phyloP scores from a whole-genome alignment of 1,284 basidiomycete genomes.

The Apiotrichum montevideense region DNA sequence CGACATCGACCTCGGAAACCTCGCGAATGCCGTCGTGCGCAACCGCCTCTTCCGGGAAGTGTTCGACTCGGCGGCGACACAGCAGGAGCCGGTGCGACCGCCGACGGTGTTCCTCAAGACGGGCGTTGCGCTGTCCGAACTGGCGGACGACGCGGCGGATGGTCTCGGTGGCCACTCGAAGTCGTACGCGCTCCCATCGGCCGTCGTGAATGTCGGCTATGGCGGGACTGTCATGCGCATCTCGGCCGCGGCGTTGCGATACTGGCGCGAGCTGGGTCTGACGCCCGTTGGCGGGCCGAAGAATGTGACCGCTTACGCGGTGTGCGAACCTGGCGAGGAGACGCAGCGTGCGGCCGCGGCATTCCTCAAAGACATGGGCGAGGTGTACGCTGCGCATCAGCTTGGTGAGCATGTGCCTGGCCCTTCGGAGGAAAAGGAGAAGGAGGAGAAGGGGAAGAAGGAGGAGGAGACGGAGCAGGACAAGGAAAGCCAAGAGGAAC shows the following conservation, averaged over 20 bases:
- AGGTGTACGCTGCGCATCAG: conserved; percentile 17
- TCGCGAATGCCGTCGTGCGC: conserved; percentile 16
- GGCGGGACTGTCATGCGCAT: conserved; percentile 27
- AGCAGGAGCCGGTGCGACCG: background rate
- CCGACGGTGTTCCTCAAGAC: conserved; percentile 5
- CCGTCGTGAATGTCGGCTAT: conserved; percentile 23
- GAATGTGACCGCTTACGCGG: conserved; percentile 22
- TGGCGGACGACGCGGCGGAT: conserved; percentile 1
- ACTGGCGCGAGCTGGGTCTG: conserved; percentile 39
- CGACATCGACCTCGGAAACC: conserved; percentile 6
- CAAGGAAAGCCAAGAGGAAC: background rate
- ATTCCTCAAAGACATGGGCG: conserved; percentile 17
- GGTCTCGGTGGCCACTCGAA: background rate
- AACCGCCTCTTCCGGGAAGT: conserved; percentile 13
- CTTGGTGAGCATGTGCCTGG: conserved; percentile 5
- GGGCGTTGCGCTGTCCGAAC: conserved; percentile 12
- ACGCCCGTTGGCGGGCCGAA: conserved; percentile 38
- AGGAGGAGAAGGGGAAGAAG: background rate
- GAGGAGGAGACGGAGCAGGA: background rate
- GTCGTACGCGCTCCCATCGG: conserved; percentile 7
- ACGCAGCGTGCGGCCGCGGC: conserved; percentile 5
- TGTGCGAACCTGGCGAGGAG: conserved; percentile 19
- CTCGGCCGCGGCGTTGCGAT: conserved; percentile 28
- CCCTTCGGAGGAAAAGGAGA: conserved; percentile 1
- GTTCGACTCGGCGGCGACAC: conserved; percentile 1